Evolutionary conservation across 2,329 filamentous ascomycete species (phyloP).

Genomic region (Aspergillus sp.): DNA sequence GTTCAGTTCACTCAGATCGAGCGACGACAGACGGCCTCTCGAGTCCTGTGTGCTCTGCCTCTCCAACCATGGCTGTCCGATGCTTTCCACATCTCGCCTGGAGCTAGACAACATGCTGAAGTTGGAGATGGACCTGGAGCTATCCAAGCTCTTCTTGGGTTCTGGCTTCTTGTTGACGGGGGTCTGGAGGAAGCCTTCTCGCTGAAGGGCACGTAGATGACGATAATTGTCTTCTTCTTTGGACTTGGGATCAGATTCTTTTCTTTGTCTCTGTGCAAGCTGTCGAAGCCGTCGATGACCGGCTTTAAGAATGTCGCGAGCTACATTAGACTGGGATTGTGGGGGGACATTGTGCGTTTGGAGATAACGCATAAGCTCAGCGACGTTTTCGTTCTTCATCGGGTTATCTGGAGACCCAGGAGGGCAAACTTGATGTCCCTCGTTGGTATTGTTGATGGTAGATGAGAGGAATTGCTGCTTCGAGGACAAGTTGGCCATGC

Average conservation of each 20-base stretch:
- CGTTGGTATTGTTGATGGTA: slow-evolving; percentile 8
- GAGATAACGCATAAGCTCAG: neutral
- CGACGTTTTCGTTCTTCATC: neutral
- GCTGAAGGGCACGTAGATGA: slow-evolving; percentile 25
- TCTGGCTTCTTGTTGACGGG: slow-evolving; percentile 11
- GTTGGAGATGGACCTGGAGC: slow-evolving; percentile 9
- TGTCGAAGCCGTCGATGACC: slow-evolving; percentile 33
- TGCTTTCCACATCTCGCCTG: slow-evolving; percentile 30
- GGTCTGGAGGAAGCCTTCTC: slow-evolving; percentile 24
- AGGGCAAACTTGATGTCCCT: neutral
- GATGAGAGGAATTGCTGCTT: slow-evolving; percentile 16
- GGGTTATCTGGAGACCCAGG: neutral
- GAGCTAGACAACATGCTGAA: slow-evolving; percentile 22
- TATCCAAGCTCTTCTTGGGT: slow-evolving; percentile 19
- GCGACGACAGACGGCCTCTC: slow-evolving; percentile 19
- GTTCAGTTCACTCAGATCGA: slow-evolving; percentile 28
- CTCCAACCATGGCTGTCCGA: slow-evolving; percentile 33
- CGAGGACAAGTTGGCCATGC: neutral
- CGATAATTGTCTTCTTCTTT: slow-evolving; percentile 21
- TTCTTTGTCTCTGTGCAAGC: slow-evolving; percentile 27
- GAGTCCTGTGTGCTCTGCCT: slow-evolving; percentile 8
- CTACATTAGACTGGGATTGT: slow-evolving; percentile 17
- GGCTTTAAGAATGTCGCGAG: slow-evolving; percentile 23
- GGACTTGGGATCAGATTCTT: slow-evolving; percentile 14
- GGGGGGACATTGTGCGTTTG: neutral